Conservation (phyloP, 2,329 filamentous ascomycete species). For the Fusarium pseudonygamai region DNA sequence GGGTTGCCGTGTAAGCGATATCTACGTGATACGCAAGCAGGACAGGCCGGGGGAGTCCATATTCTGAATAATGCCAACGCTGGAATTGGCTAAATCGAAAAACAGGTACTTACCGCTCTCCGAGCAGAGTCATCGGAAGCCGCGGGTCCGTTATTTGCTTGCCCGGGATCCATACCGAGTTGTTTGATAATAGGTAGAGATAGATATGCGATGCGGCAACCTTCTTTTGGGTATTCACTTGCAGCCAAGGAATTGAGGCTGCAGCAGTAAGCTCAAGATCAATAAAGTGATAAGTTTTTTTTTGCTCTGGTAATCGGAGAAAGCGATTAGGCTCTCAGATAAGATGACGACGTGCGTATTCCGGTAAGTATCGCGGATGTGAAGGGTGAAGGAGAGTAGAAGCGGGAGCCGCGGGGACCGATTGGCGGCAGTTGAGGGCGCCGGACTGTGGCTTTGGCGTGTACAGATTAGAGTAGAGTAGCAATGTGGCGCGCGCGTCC, state of each 20-base stretch:
- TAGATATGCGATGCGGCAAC: neutral
- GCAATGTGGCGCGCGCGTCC: conserved; percentile 10
- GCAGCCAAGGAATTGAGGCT: neutral
- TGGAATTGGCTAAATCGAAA: conserved; percentile 10
- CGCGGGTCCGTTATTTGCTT: conserved; percentile 40
- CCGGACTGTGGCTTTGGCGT: conserved; percentile 26
- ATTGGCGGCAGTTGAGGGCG: neutral
- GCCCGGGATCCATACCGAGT: conserved; percentile 31
- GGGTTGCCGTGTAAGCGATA: neutral
- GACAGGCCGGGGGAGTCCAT: neutral
- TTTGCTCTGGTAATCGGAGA: neutral
- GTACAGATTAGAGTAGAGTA: neutral
- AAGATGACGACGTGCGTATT: conserved; percentile 1
- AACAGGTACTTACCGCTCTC: conserved; percentile 49
- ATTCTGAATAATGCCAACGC: neutral
- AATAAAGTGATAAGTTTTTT: neutral
- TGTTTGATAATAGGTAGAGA: neutral
- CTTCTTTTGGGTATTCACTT: neutral
- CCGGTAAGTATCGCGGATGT: neutral
- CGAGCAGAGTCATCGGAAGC: conserved; percentile 49
- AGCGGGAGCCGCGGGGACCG: conserved; percentile 31
- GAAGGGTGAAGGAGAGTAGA: neutral
- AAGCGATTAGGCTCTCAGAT: neutral
- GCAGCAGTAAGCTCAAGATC: neutral
- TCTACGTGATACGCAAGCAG: neutral